Conservation (phyloP, 2,329 filamentous ascomycete genomes). For the Mycosphaerella sp. region DNA sequence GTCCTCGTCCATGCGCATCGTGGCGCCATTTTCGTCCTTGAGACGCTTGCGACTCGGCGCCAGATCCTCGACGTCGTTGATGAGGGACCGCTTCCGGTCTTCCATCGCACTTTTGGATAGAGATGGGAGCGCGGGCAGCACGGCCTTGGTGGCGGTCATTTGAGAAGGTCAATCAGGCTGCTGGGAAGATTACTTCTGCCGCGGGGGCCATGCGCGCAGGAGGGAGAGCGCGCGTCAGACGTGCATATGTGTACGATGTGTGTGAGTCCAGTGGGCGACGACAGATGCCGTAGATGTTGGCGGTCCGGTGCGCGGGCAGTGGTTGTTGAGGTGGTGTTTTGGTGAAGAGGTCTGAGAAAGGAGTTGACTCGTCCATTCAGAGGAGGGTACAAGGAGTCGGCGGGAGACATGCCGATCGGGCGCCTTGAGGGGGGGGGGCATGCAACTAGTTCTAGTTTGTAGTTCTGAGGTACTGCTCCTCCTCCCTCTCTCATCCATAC, state of each 20-base stretch:
- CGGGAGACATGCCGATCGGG: not conserved
- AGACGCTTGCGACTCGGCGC: constrained; percentile 88
- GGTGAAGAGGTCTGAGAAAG: not conserved
- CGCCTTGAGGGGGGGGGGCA: too few relatives aligned
- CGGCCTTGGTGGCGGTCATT: constrained; percentile 28
- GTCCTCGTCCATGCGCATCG: constrained; percentile 59
- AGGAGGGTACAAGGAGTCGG: too few relatives aligned
- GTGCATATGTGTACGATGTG: not conserved
- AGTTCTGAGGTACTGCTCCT: not conserved
- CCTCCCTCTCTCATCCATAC: not conserved
- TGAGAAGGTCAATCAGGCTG: constrained; percentile 17
- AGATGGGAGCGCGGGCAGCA: constrained; percentile 56
- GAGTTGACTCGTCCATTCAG: not conserved
- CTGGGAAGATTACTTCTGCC: not conserved
- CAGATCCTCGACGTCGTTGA: constrained; percentile 71
- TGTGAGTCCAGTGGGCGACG: not conserved
- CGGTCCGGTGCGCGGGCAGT: not conserved
- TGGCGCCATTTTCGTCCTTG: constrained; percentile 65
- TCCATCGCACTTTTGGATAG: constrained; percentile 89
- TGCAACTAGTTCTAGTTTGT: not conserved
- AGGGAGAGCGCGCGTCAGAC: constrained; percentile 1
- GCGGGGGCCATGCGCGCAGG: constrained; percentile 6
- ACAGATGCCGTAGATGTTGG: not conserved
- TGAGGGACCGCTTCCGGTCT: constrained; percentile 94
- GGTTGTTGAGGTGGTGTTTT: not conserved